Evolutionary conservation across 441 rosid species (phyloP), one percentile per base, ranked within the genome.

Genomic region (Corymbia calophylla): DNA sequence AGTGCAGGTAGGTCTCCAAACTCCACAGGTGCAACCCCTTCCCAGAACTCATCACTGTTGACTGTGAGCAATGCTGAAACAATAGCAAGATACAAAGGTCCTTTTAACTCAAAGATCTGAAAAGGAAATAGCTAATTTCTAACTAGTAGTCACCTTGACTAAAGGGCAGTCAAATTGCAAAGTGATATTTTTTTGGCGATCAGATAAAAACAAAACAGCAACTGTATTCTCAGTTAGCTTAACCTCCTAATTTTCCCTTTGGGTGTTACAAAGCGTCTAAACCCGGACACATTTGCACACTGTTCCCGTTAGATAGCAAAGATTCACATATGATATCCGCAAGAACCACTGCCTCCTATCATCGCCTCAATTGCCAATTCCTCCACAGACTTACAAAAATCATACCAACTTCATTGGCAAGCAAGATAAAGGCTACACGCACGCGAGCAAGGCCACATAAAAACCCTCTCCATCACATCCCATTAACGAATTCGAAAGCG

Each of bases 1-100:
- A 97, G 97, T 13, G 98, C 97, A 85, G 99, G 99, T 92, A 97
- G 93, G 68, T 94, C 94, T 54, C 99, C 99, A 89, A 97, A 97
- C 93, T 97, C 98, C 73, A 97, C 96, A 39, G 99, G 97, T 16
- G 95, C 92, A 19, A 96, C 95, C 89, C 98, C 98, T 92, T 95
- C 96, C 99, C 99, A 97, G 87, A 97, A 97, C 91, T 97, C 97
- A 91, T 97, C 97, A 93, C 95, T 97, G 29, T 88, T 93, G 86
- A 97, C 99, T 4, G 99, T 95, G 90, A 97, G 95, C 96, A 97
- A 62, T 32, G 99, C 99, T 97, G 94, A 88, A 94, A 73, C 29
- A 44, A 77, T 77, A 23, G 84, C 51, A 77, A 39, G 51, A 77
- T 23, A 77, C 49, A 77, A 35, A 77, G 51, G 51, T 7, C 51